Base-by-base conservation (phyloP, 495 filamentous ascomycete genomes). In the Tuber umbilicatum region DNA sequence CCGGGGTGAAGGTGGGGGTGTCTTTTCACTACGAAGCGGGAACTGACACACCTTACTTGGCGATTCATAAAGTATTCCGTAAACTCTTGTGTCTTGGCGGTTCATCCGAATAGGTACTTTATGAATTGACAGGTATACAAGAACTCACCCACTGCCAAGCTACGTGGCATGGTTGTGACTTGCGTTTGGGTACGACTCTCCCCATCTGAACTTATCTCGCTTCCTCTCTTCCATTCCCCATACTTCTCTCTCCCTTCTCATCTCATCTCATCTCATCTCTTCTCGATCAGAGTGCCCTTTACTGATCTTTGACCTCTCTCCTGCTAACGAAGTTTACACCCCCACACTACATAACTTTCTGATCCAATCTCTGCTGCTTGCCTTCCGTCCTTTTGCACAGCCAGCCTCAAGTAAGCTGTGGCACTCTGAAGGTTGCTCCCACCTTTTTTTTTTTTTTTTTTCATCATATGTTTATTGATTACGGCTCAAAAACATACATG, bases 371-470 rank as follows among this genome's bases (percentile, higher is more conserved):
- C 76, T 78, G 77, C 76, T 69, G 41, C 72, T 74, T 42, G 77
- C 70, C 74, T 75, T 74, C 60, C 42, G 1, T 43, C 1, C 69
- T 72, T 75, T 50, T 68, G 69, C 74, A 69, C 67, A 70, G 70
- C 67, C 76, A 71, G 73, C 76, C 76, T 64, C 70, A 73, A 74
- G 75, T 69, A 78, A 14, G 73, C 72, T 78, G 69, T 77, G 75
- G 76, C 68, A 72, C 78, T 78, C 76, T 75, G 76, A 64, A 78
- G 71, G 77, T 73, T 79, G 69, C 77, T 64, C n/a, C n/a, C n/a
- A n/a, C n/a, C n/a, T n/a, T n/a, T n/a, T n/a, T n/a, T n/a, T n/a
- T n/a, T n/a, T n/a, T n/a, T n/a, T n/a, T n/a, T n/a, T n/a, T n/a
- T n/a, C n/a, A n/a, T n/a, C n/a, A n/a, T n/a, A n/a, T n/a, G n/a